Conservation (phyloP, 169 alveolate species). For the Eimeria sp. region DNA sequence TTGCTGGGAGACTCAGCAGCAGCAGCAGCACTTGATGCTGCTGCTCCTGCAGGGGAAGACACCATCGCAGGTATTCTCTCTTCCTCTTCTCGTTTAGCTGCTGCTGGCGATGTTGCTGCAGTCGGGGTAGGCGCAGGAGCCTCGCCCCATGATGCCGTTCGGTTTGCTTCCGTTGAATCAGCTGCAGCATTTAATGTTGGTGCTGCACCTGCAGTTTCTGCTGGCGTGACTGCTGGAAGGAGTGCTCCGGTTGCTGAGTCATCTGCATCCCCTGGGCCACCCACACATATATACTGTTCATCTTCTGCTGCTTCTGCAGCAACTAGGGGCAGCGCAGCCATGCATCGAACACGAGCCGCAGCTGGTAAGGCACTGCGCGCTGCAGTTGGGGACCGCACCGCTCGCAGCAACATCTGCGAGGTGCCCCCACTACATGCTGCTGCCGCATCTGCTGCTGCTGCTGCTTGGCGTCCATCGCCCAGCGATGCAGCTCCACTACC, state of each 20-base stretch:
- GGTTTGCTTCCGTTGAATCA: background rate
- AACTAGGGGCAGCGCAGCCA: conserved; percentile 1
- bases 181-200: background rate
- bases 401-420: background rate
- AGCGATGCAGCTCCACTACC: background rate
- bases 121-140: background rate
- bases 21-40: background rate
- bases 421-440: background rate
- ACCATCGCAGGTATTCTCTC: background rate
- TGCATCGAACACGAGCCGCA: background rate
- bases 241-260: background rate
- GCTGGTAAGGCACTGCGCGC: background rate
- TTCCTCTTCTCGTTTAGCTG: background rate
- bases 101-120: background rate
- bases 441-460: conserved; percentile 29
- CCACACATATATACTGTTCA: background rate
- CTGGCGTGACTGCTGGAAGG: background rate
- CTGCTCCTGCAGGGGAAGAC: background rate
- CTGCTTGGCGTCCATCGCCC: background rate
- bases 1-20: conserved; percentile 2
- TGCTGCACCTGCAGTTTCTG: background rate
- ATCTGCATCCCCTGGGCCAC: background rate
- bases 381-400: background rate
- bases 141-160: background rate
- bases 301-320: conserved; percentile 40